Conservation (phyloP, 129 eudicot species). For the Saussurea involucrata region DNA sequence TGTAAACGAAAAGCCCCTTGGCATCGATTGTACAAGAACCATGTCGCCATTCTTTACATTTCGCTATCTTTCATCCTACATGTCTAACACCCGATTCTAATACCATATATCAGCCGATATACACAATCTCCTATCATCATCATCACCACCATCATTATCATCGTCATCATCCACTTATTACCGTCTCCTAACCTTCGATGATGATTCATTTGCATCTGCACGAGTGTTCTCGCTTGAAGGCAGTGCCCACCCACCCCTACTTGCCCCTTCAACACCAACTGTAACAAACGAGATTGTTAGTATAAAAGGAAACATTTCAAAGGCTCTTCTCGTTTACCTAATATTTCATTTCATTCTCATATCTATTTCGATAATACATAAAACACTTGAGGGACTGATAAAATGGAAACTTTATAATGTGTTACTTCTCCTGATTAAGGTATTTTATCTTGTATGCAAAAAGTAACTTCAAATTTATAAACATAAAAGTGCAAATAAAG, state of each 20-base stretch:
- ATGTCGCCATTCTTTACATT: neutral
- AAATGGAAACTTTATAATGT: neutral
- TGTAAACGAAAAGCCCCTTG: neutral
- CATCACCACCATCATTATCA: too few species aligned
- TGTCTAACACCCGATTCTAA: neutral
- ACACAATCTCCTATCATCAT: neutral
- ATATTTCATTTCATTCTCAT: neutral
- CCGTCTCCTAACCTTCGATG: conserved; percentile 14
- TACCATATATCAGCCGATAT: neutral
- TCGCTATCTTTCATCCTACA: neutral
- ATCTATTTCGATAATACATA: neutral
- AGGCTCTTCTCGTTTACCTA: neutral
- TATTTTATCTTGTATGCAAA: conserved; percentile 2
- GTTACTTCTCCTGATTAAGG: neutral
- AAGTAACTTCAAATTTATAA: neutral
- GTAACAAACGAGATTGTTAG: neutral
- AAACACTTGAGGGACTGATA: neutral
- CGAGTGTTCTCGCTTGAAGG: conserved; percentile 40
- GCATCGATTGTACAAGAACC: neutral
- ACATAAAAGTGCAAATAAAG: neutral
- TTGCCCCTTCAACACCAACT: conserved; percentile 17
- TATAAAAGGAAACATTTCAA: neutral
- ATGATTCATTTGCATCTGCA: conserved; percentile 15
- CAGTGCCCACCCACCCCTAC: conserved; percentile 59
- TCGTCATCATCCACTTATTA: neutral